Evolutionary conservation across 441 rosid genomes (phyloP), one percentile per base, ranked within the genome.

Genomic region (Adansonia rubrostipa): DNA sequence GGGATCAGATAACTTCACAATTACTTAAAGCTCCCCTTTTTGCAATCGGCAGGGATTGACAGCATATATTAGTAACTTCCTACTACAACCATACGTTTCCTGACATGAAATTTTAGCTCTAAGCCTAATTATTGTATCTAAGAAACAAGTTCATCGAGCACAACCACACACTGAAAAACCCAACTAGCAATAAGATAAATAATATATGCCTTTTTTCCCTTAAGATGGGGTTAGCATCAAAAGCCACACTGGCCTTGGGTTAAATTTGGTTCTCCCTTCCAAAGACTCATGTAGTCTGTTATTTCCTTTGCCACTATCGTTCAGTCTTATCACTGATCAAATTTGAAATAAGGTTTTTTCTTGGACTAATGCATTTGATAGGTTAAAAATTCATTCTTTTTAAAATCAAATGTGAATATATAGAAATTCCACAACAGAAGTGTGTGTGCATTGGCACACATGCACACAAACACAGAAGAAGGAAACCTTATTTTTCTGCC

Each of bases 261-360:
- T 66, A 67, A 44, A 44, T 19, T 44, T 4, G 53, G 51, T 17
- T 67, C 71, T 36, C 42, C 42, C 51, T 17, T 67, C 51, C 71
- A 67, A 42, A 44, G 10, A 6, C 71, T 2, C 15, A 44, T 3
- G 6, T 17, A 67, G 19, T 40, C 22, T 40, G 11, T 15, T 33
- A 9, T 50, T 50, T 14, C 22, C 15, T 70, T 22, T 24, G 15
- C 60, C 20, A 13, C 13, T 24, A 70, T 28, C 22, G 15, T 70
- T 70, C 17, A 1, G 44, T 50, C 33, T 19, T 48, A 22, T 48
- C 58, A 70, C 36, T 50, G 42, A 28, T 70, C 74, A 24, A 24
- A 70, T 65, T 70, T 28, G 58, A 24, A 70, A 42, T 13, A 20
- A 50, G 74, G 44, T 19, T 36, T 64, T 67, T n/a, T 15, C 73